Evolutionary conservation across 257 asterid genomes (phyloP), one percentile per base, ranked within the genome.

Genomic region (Solanum arcanum): DNA sequence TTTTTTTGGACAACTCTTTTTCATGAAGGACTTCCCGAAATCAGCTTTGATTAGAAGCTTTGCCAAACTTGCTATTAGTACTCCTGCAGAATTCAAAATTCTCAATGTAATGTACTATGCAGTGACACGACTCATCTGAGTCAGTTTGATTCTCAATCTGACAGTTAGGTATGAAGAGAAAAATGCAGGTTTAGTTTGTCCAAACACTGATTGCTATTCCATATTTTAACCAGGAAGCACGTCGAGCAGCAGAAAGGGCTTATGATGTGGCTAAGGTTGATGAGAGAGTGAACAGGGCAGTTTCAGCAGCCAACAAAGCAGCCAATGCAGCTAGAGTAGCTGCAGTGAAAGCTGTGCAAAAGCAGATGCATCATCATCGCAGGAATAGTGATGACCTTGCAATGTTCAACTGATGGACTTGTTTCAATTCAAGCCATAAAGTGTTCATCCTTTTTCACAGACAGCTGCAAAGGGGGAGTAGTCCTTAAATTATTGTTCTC

Each of bases 321-420:
- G 93, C 92, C 18, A 90, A 88, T 64, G 94, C 93, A 33, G 92
- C 94, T 66, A 83, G 93, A 86, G 91, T 90, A 42, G 92, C 94
- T 6, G 92, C 94, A 16, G 90, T 89, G 25, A 92, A 92, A 49
- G 92, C 91, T 35, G 92, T 90, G 64, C 92, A 89, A 46, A 90
- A 89, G 86, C 92, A 88, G 72, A 90, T 92, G 92, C 90, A 92
- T 78, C 87, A 59, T 27, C 70, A 59, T 27, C 76, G 90, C n/a
- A 83, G 88, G 70, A 86, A 80, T 86, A 89, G 89, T 33, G 90
- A 86, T 44, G 90, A 90, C 84, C 86, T 90, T 39, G 86, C 90
- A 27, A 81, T 81, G 85, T 81, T 49, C 46, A 16, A 81, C 68
- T 81, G 46, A 49, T 76, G 60, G 37, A 76, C 7, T 6, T 29